Evolutionary conservation across 495 filamentous ascomycete species (phyloP), one percentile per base, ranked within the genome.

Genomic region (Daldinia bambusicola): DNA sequence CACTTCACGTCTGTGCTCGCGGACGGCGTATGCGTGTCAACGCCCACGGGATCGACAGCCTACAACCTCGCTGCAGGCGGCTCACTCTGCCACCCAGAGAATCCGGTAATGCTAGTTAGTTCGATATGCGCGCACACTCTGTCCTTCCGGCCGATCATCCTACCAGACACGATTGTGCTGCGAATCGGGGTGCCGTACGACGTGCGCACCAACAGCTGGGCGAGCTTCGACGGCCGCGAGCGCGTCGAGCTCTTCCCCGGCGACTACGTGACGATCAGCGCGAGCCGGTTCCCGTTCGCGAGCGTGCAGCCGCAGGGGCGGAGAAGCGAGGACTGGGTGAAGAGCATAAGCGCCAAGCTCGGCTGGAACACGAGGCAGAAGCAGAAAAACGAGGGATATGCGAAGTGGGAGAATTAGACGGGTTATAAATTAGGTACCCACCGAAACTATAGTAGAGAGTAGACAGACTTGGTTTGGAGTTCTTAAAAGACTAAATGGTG

Each of bases 11-110:
- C 91, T 0, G 85, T 96, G 6, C 89, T 92, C 67, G 93, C 92
- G 31, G 93, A 98, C 78, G 94, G 94, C 14, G 84, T 97, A 51
- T 97, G 94, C 80, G 90, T 98, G 50, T 91, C 93, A 8, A 97
- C 93, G 20, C 95, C 94, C 18, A 97, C 93, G 0, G 95, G 95
- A 40, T 95, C 92, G 13, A 99, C 95, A 48, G 95, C 95, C 14
- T 99, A 99, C 83, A 98, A 98, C 74, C 92, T 99, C 41, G 95
- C 95, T 0, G 95, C 96, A 13, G 96, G 96, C 12, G 95, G 95
- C 16, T 95, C 93, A 5, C 87, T 99, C 22, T 97, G 94, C 66
- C 95, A 99, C 72, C 95, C 95, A 0, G 96, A 98, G 63, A 98
- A 98, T 76, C 95, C 95, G 0, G 94, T 98, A 45, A 97, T 99